Conservation (phyloP, 331 rosid genomes). For the Dryas integrifolia region DNA sequence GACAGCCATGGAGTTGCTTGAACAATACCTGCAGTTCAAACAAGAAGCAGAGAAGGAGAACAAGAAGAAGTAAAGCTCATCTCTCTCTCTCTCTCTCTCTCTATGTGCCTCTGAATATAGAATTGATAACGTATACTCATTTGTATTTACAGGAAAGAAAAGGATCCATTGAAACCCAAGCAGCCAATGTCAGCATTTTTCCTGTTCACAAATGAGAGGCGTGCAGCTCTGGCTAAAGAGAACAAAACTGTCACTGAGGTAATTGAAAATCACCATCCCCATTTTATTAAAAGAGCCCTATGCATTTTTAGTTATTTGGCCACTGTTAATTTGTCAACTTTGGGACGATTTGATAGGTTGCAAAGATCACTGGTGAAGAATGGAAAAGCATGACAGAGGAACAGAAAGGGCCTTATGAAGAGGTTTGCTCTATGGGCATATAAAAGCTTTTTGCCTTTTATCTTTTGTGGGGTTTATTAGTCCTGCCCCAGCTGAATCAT, state of each 20-base stretch:
- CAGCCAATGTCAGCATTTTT: conserved; percentile 82
- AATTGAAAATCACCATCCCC: neutral
- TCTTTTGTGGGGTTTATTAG: too few relatives aligned
- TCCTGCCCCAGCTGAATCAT: neutral
- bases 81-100: neutral
- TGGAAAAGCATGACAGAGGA: conserved; percentile 81
- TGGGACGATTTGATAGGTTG: conserved; percentile 35
- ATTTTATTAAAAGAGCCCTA: neutral
- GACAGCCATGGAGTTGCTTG: conserved; percentile 87
- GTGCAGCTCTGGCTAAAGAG: conserved; percentile 57
- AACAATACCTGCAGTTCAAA: conserved; percentile 77
- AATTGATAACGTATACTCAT: neutral
- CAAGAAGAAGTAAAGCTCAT: conserved; percentile 52
- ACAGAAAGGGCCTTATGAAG: conserved; percentile 66
- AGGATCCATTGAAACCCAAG: conserved; percentile 91
- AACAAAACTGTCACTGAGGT: conserved; percentile 65
- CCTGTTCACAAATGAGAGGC: conserved; percentile 67
- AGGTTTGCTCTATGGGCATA: conserved; percentile 37
- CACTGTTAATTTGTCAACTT: neutral
- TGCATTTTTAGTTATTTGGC: neutral
- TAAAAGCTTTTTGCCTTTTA: neutral
- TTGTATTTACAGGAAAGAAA: conserved; percentile 60
- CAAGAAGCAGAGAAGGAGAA: conserved; percentile 56
- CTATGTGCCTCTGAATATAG: neutral
- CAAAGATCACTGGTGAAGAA: conserved; percentile 78